Evolutionary conservation across 805 yeast genomes (phyloP), one percentile per base, ranked within the genome.

Genomic region (Limtongia smithiae): DNA sequence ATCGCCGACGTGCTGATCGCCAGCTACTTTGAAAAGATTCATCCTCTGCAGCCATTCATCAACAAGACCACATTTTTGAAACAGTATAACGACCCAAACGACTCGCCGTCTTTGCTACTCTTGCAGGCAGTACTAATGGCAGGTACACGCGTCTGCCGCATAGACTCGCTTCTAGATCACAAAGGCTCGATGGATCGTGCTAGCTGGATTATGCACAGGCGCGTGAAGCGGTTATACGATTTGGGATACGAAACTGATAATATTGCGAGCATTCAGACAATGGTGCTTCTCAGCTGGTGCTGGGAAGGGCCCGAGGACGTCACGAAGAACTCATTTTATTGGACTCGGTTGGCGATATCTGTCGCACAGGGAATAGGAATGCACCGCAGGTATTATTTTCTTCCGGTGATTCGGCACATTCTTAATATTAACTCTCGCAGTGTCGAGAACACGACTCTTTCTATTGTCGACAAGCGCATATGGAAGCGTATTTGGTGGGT

Each of bases 401-500:
- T 25, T 25, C 9, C 9, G 6, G 6, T 25, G 6, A 25, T 25
- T 9, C 9, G 28, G 9, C 28, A 25, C 9, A 25, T 7, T 25
- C 28, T 25, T 25, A 6, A 7, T 9, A 7, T 25, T 25, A 7
- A 7, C 9, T 25, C 6, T 25, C 28, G 9, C 25, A 59, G 59
- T 44, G 73, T 77, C 36, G 62, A 62, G 38, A 59, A 60, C 32
- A 66, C 70, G 21, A 64, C 62, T 22, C 66, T 76, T 41, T 65
- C 75, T 22, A 64, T 63, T 17, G 62, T 72, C 20, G 73, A 77
- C 41, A 60, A 67, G 24, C 77, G 77, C 51, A 62, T 80, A 35
- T 80, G 83, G 75, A 75, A 82, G 57, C 70, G 89, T 36, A 71
- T 83, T 12, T 85, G 89, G 87, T 85, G 94, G 94, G 72, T 80